A percentile compares a stretch with the other conserved stretches of the same genome.
Evolutionary conservation across 2,329 filamentous ascomycete genomes (phyloP).

Genomic region (Ceratocystis harringtonii): DNA sequence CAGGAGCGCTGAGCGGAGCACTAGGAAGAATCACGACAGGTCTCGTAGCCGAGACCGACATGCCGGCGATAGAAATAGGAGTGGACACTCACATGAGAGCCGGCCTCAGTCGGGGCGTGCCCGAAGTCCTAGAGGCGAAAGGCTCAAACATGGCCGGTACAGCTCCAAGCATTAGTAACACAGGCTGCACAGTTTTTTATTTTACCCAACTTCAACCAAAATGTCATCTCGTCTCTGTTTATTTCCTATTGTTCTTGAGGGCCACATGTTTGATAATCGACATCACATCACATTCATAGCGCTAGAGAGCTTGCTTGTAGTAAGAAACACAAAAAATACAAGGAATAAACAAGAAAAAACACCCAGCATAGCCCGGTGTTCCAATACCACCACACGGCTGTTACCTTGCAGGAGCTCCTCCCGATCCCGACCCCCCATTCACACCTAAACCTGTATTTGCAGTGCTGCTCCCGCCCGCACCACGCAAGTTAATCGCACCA

Average conservation of each 20-base stretch:
- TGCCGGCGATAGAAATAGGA: neutral
- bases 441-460: neutral
- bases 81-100: neutral
- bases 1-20: neutral
- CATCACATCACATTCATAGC: neutral
- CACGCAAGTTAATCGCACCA: slow-evolving; percentile 60
- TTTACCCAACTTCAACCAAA: too few relatives aligned
- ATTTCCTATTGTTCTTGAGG: neutral
- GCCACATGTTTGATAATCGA: neutral
- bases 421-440: neutral
- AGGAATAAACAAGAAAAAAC: neutral
- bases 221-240: neutral
- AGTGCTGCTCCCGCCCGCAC: slow-evolving; percentile 20
- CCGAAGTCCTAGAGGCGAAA: neutral
- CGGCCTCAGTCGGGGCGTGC: neutral
- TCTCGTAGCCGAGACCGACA: neutral
- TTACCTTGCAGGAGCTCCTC: neutral
- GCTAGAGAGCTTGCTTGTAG: neutral
- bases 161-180: neutral
- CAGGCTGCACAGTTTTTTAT: too few relatives aligned
- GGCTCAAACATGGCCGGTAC: neutral
- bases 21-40: neutral
- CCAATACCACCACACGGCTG: neutral
- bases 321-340: neutral
- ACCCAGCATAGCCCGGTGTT: neutral